A percentile compares a stretch with the other conserved stretches of the same genome.
These are phyloP conservation scores for Stentor coeruleus DNA, from an alignment of 73 alveolate species.

Conservation along the genomic window DNA sequence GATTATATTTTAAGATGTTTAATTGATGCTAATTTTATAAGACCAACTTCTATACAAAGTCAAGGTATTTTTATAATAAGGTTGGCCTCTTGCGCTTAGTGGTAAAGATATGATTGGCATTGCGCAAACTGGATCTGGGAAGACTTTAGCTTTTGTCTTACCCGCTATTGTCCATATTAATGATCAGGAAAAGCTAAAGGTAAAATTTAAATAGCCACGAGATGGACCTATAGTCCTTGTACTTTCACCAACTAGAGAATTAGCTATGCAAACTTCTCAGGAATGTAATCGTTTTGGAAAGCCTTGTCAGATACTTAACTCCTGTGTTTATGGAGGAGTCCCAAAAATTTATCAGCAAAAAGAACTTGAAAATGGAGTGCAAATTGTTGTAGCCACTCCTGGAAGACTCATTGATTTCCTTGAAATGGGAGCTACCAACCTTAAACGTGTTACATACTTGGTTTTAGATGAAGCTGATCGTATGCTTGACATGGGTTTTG, in stretches of 20 bases:
- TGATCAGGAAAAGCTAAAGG: conserved; percentile 60
- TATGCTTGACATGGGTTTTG: conserved; percentile 94
- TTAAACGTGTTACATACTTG: conserved; percentile 77
- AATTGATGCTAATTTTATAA: background rate
- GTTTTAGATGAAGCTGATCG: conserved; percentile 97
- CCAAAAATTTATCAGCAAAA: conserved; percentile 59
- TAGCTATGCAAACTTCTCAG: conserved; percentile 71
- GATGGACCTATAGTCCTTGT: conserved; percentile 95
- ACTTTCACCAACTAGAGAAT: conserved; percentile 95
- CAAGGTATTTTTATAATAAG: too few species aligned
- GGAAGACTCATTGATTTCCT: conserved; percentile 96
- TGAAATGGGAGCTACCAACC: conserved; percentile 77
- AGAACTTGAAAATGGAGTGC: conserved; percentile 77
- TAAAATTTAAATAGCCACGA: conserved; percentile 41
- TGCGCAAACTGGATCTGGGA: conserved; percentile 96
- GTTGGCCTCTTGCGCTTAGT: conserved; percentile 72
- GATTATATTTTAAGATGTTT: background rate
- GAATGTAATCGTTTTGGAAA: conserved; percentile 44
- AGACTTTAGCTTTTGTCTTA: conserved; percentile 83
- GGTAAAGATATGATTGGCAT: conserved; percentile 95
- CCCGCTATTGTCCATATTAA: conserved; percentile 91
- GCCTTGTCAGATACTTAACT: conserved; percentile 51
- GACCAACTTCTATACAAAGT: conserved; percentile 24
- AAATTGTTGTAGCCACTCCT: conserved; percentile 96
- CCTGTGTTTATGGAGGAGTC: conserved; percentile 95